Base-by-base conservation (phyloP, 1,284 basidiomycete species). In the Mycena citricolor region DNA sequence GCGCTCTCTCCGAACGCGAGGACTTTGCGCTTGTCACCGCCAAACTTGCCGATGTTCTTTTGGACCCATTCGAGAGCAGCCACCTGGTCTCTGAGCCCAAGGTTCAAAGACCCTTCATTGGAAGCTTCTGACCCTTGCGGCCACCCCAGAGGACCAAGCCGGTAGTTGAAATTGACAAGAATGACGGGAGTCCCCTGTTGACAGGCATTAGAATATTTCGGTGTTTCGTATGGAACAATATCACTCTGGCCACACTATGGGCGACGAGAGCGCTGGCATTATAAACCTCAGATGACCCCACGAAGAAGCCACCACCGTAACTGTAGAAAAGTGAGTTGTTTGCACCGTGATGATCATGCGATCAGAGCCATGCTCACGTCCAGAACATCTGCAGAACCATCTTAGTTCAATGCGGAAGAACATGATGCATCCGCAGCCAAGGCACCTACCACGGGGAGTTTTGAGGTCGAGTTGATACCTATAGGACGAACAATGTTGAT, bases 121-220 rank as follows among this genome's bases (percentile, higher is more conserved):
- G 44, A 54, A 5, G 66, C 65, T 41, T 68, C 67, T 4, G 48
- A 29, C 2, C 66, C 67, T 49, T 62, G 59, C 12, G 65, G 64
- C 36, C 70, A 71, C 1, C 70, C 70, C n/a, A 70, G 57, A 3
- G 64, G 63, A 2, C 62, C 64, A 3, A 67, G 41, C 8, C 74
- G 67, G 47, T 76, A 73, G 51, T 73, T 70, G 53, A 73, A 57
- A 21, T 59, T 63, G 22, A 73, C 67, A 19, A 68, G 66, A 4
- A 74, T 54, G n/a, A 55, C 24, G 12, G 54, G 54, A 1, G 54
- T 55, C 13, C 54, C 54, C 54, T 55, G 14, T 8, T 24, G 11
- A 7, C 4, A 23, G 24, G 7, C 26, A 8, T 4, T 12, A 39
- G 3, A 12, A 13, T 8, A 12, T 19, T n/a, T 12, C 8, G 11